Percentiles rank a stretch among this genome's conserved stretches.
phyloP scores from a whole-genome alignment of 2,329 filamentous ascomycete species.

The Neoscytalidium dimidiatum region DNA sequence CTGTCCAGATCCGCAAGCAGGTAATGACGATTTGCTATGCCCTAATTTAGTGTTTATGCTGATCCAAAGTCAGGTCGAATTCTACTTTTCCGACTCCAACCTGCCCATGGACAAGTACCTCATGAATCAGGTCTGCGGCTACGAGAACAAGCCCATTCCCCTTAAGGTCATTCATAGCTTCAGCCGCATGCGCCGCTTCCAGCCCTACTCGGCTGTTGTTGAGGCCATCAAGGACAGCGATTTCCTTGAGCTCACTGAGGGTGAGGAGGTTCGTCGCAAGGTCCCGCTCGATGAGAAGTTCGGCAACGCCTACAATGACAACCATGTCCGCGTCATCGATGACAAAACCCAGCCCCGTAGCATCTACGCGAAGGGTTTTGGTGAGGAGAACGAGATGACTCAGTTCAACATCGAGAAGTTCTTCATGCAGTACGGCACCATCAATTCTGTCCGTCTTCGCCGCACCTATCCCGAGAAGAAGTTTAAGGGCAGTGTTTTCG shows the following conservation, averaged over 20 bases:
- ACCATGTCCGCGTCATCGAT: conserved; percentile 57
- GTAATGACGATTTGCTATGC: conserved; percentile 44
- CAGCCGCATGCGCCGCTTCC: conserved; percentile 95
- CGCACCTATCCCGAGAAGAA: conserved; percentile 66
- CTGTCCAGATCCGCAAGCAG: conserved; percentile 79
- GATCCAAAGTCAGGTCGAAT: conserved; percentile 70
- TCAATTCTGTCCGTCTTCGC: conserved; percentile 83
- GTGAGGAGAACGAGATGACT: conserved; percentile 76
- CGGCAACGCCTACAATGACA: conserved; percentile 54
- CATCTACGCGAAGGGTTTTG: conserved; percentile 94
- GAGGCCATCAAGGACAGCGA: conserved; percentile 78
- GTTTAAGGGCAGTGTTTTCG: conserved; percentile 97
- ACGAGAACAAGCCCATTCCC: conserved; percentile 77
- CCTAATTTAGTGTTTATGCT: conserved; percentile 18
- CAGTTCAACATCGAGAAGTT: conserved; percentile 95
- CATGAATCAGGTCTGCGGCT: conserved; percentile 74
- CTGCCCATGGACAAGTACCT: conserved; percentile 87
- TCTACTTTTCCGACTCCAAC: conserved; percentile 94
- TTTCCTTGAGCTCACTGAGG: conserved; percentile 70
- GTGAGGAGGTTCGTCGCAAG: conserved; percentile 67
- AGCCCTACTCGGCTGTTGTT: conserved; percentile 81
- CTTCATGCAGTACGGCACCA: conserved; percentile 77
- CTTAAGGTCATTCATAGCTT: conserved; percentile 80
- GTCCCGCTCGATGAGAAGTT: conserved; percentile 53
- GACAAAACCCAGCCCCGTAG: conserved; percentile 70